Evolutionary conservation across 148 eudicot species (phyloP), one percentile per base, ranked within the genome.

Genomic region (Salicornia ramosissima): DNA sequence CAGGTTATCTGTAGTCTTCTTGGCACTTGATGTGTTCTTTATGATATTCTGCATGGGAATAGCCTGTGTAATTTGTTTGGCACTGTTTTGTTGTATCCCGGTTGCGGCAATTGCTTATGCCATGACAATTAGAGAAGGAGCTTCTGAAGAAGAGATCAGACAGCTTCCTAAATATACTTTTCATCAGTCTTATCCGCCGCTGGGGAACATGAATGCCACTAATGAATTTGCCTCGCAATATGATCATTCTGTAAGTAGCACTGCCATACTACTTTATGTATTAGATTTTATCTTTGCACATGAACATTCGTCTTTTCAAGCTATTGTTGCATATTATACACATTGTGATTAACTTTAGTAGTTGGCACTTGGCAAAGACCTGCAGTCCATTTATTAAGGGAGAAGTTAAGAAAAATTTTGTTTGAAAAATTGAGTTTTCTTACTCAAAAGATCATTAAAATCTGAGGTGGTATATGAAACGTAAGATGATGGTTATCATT

Each of bases 1-100:
- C 86, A 89, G 88, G 90, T 78, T 79, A 55, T 79, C 94, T n/a
- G 93, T 88, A 77, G 82, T 82, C 9, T 88, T 82, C 67, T 74
- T 89, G 67, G 86, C 86, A 34, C 82, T 83, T 14, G 88, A 83
- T 65, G 86, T 85, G 68, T 82, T 89, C 77, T 83, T 88, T 58
- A 80, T 86, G 83, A 74, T 86, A 49, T 78, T 88, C 69, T 83
- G 86, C 79, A 64, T 84, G 4, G 85, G 83, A 51, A 75, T 85
- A 82, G 86, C 85, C 22, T 83, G 80, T 65, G 50, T 84, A 47
- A 70, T 87, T 54, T 85, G 83, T 73, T 71, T 89, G 36, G 72
- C 82, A 55, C 73, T 89, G 74, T 85, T 87, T 56, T 89, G 89
- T 57, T 89, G 82, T 79, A 77, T 87, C 21, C 91, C 91, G 13